Percentiles rank a stretch among this genome's conserved stretches.
phyloP scores from a whole-genome alignment of 306 rosid species.

The Medicago arabica region DNA sequence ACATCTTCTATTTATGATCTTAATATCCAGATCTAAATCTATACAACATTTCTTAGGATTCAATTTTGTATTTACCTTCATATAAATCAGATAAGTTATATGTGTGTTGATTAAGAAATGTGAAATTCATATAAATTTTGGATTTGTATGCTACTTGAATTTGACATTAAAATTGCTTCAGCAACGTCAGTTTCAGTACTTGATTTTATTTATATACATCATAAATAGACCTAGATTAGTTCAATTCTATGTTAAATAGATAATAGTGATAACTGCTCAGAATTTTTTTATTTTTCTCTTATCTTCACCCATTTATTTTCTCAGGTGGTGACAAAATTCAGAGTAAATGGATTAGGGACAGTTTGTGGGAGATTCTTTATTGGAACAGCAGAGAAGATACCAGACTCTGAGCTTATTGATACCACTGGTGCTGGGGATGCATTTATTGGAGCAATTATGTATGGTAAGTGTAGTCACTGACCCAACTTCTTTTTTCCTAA shows the following conservation, averaged over 20 bases:
- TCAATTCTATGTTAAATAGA: slow-evolving; percentile 16
- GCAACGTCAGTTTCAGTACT: background rate
- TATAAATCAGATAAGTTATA: background rate
- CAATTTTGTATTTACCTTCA: slow-evolving; percentile 13
- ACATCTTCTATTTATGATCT: background rate
- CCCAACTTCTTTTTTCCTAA: slow-evolving; percentile 15
- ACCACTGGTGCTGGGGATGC: slow-evolving; percentile 99
- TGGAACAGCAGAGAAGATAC: slow-evolving; percentile 94
- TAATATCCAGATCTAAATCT: slow-evolving; percentile 2
- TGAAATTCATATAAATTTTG: background rate
- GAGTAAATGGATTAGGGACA: slow-evolving; percentile 70
- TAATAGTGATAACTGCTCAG: slow-evolving; percentile 7
- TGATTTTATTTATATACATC: background rate
- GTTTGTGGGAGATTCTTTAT: slow-evolving; percentile 76
- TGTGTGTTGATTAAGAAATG: slow-evolving; percentile 4
- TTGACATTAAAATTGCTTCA: slow-evolving; percentile 14
- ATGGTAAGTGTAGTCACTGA: slow-evolving; percentile 59
- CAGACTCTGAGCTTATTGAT: slow-evolving; percentile 74
- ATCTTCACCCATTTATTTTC: slow-evolving; percentile 16
- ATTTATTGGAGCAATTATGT: slow-evolving; percentile 89
- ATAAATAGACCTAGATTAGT: background rate
- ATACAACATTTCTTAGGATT: slow-evolving; percentile 2
- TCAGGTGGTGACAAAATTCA: slow-evolving; percentile 66
- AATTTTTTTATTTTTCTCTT: background rate
- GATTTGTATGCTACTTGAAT: background rate